Conservation (phyloP, 805 yeast genomes). For the Candida jianshihensis region DNA sequence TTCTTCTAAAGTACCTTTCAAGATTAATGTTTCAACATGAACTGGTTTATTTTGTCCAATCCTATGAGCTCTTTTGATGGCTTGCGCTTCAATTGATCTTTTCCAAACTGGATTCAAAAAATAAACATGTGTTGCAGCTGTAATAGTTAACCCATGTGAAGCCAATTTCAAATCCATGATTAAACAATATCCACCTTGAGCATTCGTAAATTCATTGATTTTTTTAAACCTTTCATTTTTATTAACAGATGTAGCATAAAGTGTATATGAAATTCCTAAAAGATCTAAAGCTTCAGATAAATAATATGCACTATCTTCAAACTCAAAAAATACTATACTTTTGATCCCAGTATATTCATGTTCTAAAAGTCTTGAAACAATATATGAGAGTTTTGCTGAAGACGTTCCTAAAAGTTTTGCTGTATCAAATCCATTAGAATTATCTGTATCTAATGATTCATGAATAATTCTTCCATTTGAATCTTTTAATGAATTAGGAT, state of each 20-base stretch:
- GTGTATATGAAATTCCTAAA: constrained; percentile 50
- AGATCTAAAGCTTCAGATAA: constrained; percentile 58
- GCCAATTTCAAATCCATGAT: constrained; percentile 65
- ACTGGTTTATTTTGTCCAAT: constrained; percentile 65
- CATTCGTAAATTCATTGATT: constrained; percentile 41
- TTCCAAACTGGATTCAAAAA: constrained; percentile 72
- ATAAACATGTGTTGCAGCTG: constrained; percentile 61
- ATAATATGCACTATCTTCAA: constrained; percentile 65
- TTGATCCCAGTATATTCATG: constrained; percentile 42
- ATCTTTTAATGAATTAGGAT: constrained; percentile 4
- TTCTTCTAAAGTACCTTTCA: constrained; percentile 60
- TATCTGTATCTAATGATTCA: no score
- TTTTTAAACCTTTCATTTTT: constrained; percentile 44
- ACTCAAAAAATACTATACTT: constrained; percentile 61
- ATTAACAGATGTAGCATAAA: constrained; percentile 57
- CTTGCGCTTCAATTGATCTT: constrained; percentile 64
- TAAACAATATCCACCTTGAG: constrained; percentile 41
- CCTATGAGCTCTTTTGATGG: constrained; percentile 70
- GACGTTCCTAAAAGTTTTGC: constrained; percentile 50
- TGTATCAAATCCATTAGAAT: background rate
- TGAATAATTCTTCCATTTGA: no score
- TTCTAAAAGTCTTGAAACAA: constrained; percentile 46
- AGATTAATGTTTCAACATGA: constrained; percentile 58
- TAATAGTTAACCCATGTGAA: constrained; percentile 62
- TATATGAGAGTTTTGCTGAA: constrained; percentile 57